Base-by-base conservation (phyloP, 345 rosid genomes). In the Dimocarpus longan region DNA sequence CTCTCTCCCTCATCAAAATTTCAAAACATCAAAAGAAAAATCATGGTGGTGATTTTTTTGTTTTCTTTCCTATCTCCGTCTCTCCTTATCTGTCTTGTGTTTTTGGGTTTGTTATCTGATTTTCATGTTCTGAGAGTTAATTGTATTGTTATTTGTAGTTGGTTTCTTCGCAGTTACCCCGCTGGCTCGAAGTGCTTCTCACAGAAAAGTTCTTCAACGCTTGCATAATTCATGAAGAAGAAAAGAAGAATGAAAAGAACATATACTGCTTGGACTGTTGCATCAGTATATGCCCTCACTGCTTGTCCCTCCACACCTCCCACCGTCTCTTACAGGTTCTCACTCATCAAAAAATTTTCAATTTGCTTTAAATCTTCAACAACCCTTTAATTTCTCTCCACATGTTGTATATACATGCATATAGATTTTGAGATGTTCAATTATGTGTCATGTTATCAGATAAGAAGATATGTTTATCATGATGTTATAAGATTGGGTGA, bases 151-250 rank as follows among this genome's bases (percentile, higher is more conserved):
- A 16, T 32, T 10, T 54, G 2, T 74, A 87, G 90, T 66, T 82
- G 86, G 80, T 74, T 74, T 71, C 83, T 39, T 80, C 81, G 5
- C 79, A 68, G 73, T 67, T 67, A 0, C 91, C 93, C 43, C 73
- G 75, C 11, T 90, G 93, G 93, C 87, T 93, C 74, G 89, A 86
- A 75, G 88, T 87, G 50, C 86, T 95, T 73, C 76, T 91, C 26
- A 77, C 85, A 1, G 97, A 95, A 66, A 95, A 92, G 79, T 95
- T 95, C 89, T 95, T 92, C 90, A 86, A 86, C 81, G 93, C 97
- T 21, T 93, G 98, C 65, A 56, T 86, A 54, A 73, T 84, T 44
- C 98, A 95, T 16, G 91, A 87, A 82, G 91, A 83, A 0, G 85
- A 73, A 0, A 95, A 80, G 86, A 93, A 93, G 86, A 95, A 93